Evolutionary conservation across 257 asterid genomes (phyloP).

Genomic region (Dorcoceras hygrometricum): DNA sequence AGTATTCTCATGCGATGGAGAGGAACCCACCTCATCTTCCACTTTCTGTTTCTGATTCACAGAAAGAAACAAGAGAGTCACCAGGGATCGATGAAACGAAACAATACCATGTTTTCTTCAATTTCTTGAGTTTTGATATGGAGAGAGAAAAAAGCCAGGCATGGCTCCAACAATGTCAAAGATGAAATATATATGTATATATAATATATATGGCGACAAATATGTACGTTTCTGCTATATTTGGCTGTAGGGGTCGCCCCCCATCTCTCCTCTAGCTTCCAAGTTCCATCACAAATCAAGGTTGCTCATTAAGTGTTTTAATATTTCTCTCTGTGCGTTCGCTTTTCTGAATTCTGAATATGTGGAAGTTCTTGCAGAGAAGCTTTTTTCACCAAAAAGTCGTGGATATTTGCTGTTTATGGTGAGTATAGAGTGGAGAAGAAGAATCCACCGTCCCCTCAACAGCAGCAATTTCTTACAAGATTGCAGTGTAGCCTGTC

Average conservation of each 20-base stretch:
- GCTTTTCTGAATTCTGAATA: neutral
- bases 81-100: neutral
- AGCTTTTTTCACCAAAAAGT: no score
- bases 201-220: neutral
- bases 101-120: neutral
- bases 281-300: neutral
- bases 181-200: no score
- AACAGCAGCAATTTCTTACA: no score
- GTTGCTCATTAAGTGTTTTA: neutral
- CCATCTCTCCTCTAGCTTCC: no score
- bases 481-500: no score
- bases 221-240: no score
- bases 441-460: no score
- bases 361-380: neutral
- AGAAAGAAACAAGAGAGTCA: no score
- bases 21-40: conserved; percentile 41
- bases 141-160: neutral
- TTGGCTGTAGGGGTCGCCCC: no score
- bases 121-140: neutral
- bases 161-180: conserved; percentile 12
- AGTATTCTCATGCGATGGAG: conserved; percentile 33
- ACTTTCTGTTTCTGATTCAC: conserved; percentile 14
- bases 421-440: neutral
- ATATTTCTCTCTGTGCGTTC: no score
- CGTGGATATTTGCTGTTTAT: neutral